Evolutionary conservation across 2,329 filamentous ascomycete genomes (phyloP), one percentile per base, ranked within the genome.

Genomic region (Fusarium domesticum): DNA sequence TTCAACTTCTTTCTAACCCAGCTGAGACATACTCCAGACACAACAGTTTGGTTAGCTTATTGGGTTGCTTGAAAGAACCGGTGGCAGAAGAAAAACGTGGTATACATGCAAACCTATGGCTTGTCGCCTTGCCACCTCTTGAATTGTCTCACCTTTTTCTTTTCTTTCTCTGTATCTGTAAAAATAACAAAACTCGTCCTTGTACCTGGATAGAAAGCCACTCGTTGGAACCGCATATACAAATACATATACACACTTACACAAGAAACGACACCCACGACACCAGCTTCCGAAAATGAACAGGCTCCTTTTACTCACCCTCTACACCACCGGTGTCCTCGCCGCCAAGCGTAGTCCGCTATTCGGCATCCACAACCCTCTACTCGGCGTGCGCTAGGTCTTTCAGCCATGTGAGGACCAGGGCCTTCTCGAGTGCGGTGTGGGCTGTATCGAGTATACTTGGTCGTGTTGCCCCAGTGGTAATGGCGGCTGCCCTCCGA

Each of bases 391-490:
- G 23, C 61, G 62, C 6, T 51, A 57, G 33, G 23, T 58, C 37
- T 38, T 54, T 28, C 23, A 49, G 30, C 45, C 60, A n/a, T 63
- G 59, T 49, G 14, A 36, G 15, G 53, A 59, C 3, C 47, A 51
- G 6, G 54, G 52, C 10, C 41, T 48, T 32, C 59, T 59, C 39
- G 53, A 53, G 18, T 66, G 64, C 39, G 64, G 64, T 19, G 37
- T 37, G n/a, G 58, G 50, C 45, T 66, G 64, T 39, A 61, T 66
- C 18, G 48, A 55, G 11, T 6, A 38, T 2, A 37, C 48, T 5
- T 62, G 60, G 50, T 63, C 56, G 5, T 66, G 64, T 54, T 66
- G 64, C 20, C 63, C 64, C 7, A 56, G 57, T 36, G 15, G 43
- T 4, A 31, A 40, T 2, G 60, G 63, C 7, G 64, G 63, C 1